Percentiles rank a stretch among this genome's conserved stretches.
Evolutionary conservation across 1,284 basidiomycete species (phyloP).

Genomic region (Mycosarcoma mackinlayi): DNA sequence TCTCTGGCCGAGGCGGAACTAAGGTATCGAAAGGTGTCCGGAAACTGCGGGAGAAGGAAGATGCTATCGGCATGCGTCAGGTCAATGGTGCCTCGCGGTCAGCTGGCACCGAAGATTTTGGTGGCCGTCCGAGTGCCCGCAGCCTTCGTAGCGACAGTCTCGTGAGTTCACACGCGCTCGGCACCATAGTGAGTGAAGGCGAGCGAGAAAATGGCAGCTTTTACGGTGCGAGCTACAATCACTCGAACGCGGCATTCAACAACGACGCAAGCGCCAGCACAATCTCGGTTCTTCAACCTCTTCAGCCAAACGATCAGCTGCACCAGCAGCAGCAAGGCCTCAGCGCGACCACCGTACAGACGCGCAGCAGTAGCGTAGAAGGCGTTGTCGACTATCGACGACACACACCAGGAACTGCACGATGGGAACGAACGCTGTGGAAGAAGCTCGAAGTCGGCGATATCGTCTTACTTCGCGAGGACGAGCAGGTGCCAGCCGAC

Average conservation of each 20-base stretch:
- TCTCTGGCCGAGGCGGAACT: conserved; percentile 63
- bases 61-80: conserved; percentile 68
- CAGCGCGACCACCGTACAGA: conserved; percentile 19
- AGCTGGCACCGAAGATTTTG: conserved; percentile 31
- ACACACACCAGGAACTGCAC: conserved; percentile 77
- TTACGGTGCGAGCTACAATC: conserved; percentile 26
- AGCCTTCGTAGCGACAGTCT: conserved; percentile 50
- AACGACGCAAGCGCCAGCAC: conserved; percentile 33
- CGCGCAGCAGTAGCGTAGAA: conserved; percentile 20
- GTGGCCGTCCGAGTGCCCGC: conserved; percentile 14
- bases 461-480: conserved; percentile 86
- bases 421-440: conserved; percentile 96
- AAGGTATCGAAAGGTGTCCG: conserved; percentile 84
- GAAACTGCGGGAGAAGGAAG: conserved; percentile 85
- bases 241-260: conserved; percentile 18
- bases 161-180: conserved; percentile 44
- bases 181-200: conserved; percentile 59
- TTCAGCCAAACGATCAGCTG: conserved; percentile 20
- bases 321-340: conserved; percentile 19
- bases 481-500: conserved; percentile 96
- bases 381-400: conserved; percentile 77
- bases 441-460: conserved; percentile 99
- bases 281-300: conserved; percentile 28
- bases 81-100: conserved; percentile 68
- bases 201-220: conserved; percentile 43